Evolutionary conservation across 2,329 filamentous ascomycete genomes (phyloP), one percentile per base, ranked within the genome.

Genomic region (Orbilia blumenaviensis): DNA sequence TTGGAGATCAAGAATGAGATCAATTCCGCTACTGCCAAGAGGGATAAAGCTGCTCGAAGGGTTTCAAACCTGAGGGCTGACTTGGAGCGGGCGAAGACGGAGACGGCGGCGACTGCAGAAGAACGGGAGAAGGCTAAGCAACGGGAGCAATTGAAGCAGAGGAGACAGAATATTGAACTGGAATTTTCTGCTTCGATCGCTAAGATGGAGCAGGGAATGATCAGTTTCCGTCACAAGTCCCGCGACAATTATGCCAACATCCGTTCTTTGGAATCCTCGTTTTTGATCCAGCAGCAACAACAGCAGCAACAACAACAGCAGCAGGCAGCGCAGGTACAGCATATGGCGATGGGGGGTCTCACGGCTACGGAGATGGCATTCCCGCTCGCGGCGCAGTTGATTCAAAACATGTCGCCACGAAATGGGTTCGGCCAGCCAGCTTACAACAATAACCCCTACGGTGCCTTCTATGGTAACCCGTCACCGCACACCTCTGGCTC

Each of bases 191-290:
- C 79, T 34, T 78, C 77, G 32, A 80, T 80, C 23, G 44, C 75
- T 32, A 78, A 77, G 23, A 79, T 80, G 78, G 79, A 80, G 54
- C 58, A 74, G 16, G 79, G 78, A 42, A 79, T 79, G 77, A 73
- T 78, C 12, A 78, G 78, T 48, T 73, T 71, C 52, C 64, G 76
- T 4, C 66, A 69, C 14, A 74, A 72, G 34, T 64, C 68, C 27
- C 69, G 71, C 25, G 71, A 78, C 16, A 78, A 78, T 38, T 78
- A 74, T 25, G 25, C 46, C 63, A 46, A 73, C 72, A 64, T 78
- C 64, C 74, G 73, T 68, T 34, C 78, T 77, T 36, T 78, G 29
- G 71, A 75, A 41, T 46, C 63, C 54, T 75, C 71, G 8, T 75
- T 75, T 29, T 18, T 75, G 44, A 68, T 75, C 6, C 52, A 56